phyloP scores from a whole-genome alignment of 768 basidiomycete genomes.

The Calocybe gangraenosa region DNA sequence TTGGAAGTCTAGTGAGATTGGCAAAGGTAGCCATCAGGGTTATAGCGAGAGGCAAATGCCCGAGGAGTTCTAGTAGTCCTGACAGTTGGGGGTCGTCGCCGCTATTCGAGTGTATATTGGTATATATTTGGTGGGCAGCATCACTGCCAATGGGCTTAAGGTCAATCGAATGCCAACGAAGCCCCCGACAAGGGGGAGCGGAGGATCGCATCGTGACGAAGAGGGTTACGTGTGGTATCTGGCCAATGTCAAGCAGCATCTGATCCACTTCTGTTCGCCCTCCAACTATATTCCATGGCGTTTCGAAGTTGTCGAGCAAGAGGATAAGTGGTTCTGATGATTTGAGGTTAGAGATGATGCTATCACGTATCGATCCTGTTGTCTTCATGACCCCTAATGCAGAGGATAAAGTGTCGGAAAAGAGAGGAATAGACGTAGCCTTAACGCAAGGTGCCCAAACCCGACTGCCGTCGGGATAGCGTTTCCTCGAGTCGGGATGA shows the following conservation, averaged over 20 bases:
- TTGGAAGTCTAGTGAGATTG: neutral
- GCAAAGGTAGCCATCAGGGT: conserved; percentile 26
- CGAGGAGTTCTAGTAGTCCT: conserved; percentile 19
- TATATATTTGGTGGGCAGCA: conserved; percentile 20
- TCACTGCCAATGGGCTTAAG: conserved; percentile 15
- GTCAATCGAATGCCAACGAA: conserved; percentile 18
- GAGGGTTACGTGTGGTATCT: neutral
- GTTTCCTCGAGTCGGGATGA: conserved; percentile 12
- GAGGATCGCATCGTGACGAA: neutral
- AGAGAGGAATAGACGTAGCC: conserved; percentile 18
- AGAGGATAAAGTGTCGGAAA: conserved; percentile 20
- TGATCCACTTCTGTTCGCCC: neutral
- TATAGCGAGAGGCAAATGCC: conserved; percentile 28
- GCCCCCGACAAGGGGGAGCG: conserved; percentile 20
- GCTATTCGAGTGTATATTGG: conserved; percentile 17
- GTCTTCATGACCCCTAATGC: conserved; percentile 12
- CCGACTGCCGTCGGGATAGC: conserved; percentile 16
- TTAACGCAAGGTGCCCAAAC: conserved; percentile 28
- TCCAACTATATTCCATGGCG: conserved; percentile 22
- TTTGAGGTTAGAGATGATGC: conserved; percentile 14
- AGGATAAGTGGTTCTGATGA: conserved; percentile 16
- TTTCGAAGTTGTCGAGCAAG: conserved; percentile 31
- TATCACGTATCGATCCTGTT: conserved; percentile 13
- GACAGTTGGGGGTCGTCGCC: conserved; percentile 18
- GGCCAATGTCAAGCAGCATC: neutral